Evolutionary conservation across 306 rosid species (phyloP).

Genomic region (Prinsepia uniflora): DNA sequence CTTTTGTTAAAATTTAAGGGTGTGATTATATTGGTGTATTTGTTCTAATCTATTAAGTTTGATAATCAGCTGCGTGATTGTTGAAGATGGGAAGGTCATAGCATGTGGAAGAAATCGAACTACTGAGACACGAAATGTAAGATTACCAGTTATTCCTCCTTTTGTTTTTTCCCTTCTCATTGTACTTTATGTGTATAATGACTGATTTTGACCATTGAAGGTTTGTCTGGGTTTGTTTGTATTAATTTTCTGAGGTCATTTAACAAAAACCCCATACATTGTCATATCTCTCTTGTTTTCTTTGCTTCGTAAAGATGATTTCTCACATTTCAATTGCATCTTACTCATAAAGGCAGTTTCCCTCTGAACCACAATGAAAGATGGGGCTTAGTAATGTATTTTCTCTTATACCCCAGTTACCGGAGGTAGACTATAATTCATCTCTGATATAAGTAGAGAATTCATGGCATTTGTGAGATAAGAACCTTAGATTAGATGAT

Average conservation of each 20-base stretch:
- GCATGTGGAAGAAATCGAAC: constrained; percentile 86
- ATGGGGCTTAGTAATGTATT: background rate
- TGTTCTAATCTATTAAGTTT: constrained; percentile 25
- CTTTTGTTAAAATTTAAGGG: background rate
- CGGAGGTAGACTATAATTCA: too few relatives aligned
- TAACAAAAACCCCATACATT: background rate
- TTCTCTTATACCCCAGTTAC: background rate
- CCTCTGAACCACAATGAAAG: background rate
- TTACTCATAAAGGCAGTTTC: background rate
- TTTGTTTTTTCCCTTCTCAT: background rate
- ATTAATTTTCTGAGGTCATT: background rate
- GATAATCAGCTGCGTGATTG: constrained; percentile 65
- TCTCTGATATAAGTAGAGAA: too few relatives aligned
- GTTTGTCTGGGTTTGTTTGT: background rate
- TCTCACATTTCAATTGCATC: background rate
- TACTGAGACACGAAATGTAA: constrained; percentile 79
- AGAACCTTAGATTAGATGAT: too few relatives aligned
- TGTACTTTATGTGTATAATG: constrained; percentile 2
- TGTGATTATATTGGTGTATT: background rate
- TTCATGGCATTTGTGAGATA: too few relatives aligned
- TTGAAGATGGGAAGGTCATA: constrained; percentile 66
- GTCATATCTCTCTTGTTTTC: background rate
- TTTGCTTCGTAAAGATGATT: background rate
- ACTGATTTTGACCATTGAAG: background rate
- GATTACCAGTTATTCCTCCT: constrained; percentile 13